A percentile compares a stretch with the other conserved stretches of the same genome.
Evolutionary conservation across 2,329 filamentous ascomycete genomes (phyloP).

Genomic region (Phoma sp.): DNA sequence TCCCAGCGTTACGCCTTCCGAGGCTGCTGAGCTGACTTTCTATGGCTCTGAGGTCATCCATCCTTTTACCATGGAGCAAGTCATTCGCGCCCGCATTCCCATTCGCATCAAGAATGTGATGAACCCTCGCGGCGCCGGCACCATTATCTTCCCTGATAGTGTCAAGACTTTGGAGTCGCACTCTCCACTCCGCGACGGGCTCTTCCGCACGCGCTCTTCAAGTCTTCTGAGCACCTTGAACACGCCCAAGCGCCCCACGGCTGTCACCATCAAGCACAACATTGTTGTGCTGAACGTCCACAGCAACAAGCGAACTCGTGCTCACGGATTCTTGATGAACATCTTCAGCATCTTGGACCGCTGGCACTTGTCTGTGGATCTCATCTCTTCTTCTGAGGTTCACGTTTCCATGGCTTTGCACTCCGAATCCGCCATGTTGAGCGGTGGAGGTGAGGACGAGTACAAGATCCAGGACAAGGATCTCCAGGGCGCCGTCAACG

Average conservation of each 20-base stretch:
- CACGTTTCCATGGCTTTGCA: slow-evolving; percentile 98
- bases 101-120: slow-evolving; percentile 94
- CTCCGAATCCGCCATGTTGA: slow-evolving; percentile 67
- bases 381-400: slow-evolving; percentile 95
- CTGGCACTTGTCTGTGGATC: slow-evolving; percentile 86
- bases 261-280: slow-evolving; percentile 96
- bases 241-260: slow-evolving; percentile 56
- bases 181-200: slow-evolving; percentile 63
- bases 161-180: slow-evolving; percentile 60
- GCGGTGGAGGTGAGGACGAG: slow-evolving; percentile 54
- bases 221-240: slow-evolving; percentile 56
- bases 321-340: slow-evolving; percentile 92
- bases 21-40: slow-evolving; percentile 90
- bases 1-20: slow-evolving; percentile 85
- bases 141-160: slow-evolving; percentile 80
- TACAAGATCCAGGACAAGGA: slow-evolving; percentile 56
- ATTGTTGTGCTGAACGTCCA: slow-evolving; percentile 98
- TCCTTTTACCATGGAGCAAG: slow-evolving; percentile 97
- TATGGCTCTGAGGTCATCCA: slow-evolving; percentile 89
- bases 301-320: slow-evolving; percentile 94
- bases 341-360: slow-evolving; percentile 92
- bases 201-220: slow-evolving; percentile 55
- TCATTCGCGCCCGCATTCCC: slow-evolving; percentile 75
- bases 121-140: slow-evolving; percentile 79
- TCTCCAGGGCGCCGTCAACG: slow-evolving; percentile 62